Evolutionary conservation across 495 filamentous ascomycete species (phyloP).

Genomic region (Paragyromitra xinjiangensis): DNA sequence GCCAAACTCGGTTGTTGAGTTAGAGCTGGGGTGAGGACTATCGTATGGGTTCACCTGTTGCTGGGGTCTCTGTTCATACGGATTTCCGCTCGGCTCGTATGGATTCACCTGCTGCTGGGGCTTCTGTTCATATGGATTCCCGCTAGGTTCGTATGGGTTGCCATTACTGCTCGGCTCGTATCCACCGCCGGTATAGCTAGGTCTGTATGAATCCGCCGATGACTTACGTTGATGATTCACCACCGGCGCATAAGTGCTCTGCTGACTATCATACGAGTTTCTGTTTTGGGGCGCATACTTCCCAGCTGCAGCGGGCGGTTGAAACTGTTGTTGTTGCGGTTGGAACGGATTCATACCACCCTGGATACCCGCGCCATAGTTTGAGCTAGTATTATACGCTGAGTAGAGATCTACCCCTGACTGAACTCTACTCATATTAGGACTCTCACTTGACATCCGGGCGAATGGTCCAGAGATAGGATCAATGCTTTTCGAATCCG

Average conservation of each 20-base stretch:
- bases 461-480: slow-evolving; percentile 75
- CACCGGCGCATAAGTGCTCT: slow-evolving; percentile 37
- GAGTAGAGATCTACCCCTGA: slow-evolving; percentile 81
- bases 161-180: slow-evolving; percentile 39
- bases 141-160: slow-evolving; percentile 30
- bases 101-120: slow-evolving; percentile 33
- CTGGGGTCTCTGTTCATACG: slow-evolving; percentile 33
- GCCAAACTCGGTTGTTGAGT: slow-evolving; percentile 30
- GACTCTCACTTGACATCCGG: slow-evolving; percentile 77
- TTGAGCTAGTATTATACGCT: slow-evolving; percentile 37
- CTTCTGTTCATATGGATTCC: slow-evolving; percentile 29
- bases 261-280: slow-evolving; percentile 39
- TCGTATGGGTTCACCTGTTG: slow-evolving; percentile 45
- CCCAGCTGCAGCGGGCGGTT: slow-evolving; percentile 13
- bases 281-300: slow-evolving; percentile 48
- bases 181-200: slow-evolving; percentile 23
- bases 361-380: slow-evolving; percentile 25
- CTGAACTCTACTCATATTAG: slow-evolving; percentile 80
- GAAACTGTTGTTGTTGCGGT: slow-evolving; percentile 33
- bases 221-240: slow-evolving; percentile 40
- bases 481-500: slow-evolving; percentile 63
- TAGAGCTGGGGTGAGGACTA: slow-evolving; percentile 36
- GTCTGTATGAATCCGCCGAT: slow-evolving; percentile 37
- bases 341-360: neutral
- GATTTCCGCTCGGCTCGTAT: slow-evolving; percentile 23